Base-by-base conservation (phyloP, 1,284 basidiomycete genomes). In the Tilletia walkeri region DNA sequence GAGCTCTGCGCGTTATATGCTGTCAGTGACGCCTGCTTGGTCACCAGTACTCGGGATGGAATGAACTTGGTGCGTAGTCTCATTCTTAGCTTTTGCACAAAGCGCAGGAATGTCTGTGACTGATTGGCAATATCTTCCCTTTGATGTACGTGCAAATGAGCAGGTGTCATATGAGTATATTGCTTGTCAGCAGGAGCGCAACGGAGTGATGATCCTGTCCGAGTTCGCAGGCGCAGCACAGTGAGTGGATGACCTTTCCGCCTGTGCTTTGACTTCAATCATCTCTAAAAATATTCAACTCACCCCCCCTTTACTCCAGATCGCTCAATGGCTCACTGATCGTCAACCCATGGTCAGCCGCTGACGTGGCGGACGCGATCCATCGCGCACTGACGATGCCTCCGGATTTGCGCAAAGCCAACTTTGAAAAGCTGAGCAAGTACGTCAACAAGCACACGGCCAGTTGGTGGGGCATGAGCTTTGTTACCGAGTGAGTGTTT, bases 141-240 rank as follows among this genome's bases (percentile, higher is more conserved):
- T n/a, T 10, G 10, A 10, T n/a, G 12, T 48, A 48, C 47, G 47
- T 48, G 47, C 24, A 30, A 18, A n/a, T 53, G 16, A 24, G 50
- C 50, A 53, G 50, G 94, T 98, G n/a, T 96, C 95, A 10, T 99
- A 99, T 86, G 96, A 99, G 84, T 99, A 99, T 85, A 92, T 98
- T 79, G 94, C 95, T 0, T 95, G 93, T 79, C 96, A 99, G 83
- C 89, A 93, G 79, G 89, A 91, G 68, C 88, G 91, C 18, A 93
- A 97, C 79, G 96, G 95, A 50, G 92, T 93, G 12, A 94, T 99
- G 92, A 95, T 99, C 81, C 88, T 99, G 9, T 97, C 94, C 72
- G 95, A 99, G 84, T 99, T 99, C 80, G 95, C 96, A 0, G 96
- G 95, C 63, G 95, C 96, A 2, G 95, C 96, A 9, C 96, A 99